Base-by-base conservation (phyloP, 331 rosid genomes). In the Pyrus hybrid region DNA sequence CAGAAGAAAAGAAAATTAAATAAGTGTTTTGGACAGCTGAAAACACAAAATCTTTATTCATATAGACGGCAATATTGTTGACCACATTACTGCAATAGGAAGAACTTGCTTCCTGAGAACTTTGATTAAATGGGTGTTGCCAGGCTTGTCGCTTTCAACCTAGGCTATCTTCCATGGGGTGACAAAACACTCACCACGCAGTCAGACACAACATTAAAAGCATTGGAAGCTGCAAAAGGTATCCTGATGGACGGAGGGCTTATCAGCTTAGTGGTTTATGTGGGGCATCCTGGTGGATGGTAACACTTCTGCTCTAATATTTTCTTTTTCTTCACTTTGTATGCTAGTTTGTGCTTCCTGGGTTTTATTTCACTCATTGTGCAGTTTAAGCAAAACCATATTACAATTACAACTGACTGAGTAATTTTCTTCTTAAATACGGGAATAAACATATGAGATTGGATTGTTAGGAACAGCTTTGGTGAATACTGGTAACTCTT, bases 211-310 rank as follows among this genome's bases (percentile, higher is more conserved):
- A 88, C 98, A 70, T 65, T 84, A 61, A 77, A 75, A 61, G 98
- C 95, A 62, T 73, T 93, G 63, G 93, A 87, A 88, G 92, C 87
- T 86, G 93, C 98, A 22, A 23, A 76, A 77, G 77, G 82, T 81
- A 81, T 88, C 43, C 58, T 91, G 51, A 70, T 77, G 57, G 88
- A 88, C 0, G 88, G 92, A 80, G 98, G 98, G 23, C 93, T 93
- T 70, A 90, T 93, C 85, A 91, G 98, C 86, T 62, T 90, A n/a
- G 94, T 85, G 71, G 93, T 87, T 77, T 93, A 93, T 53, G 87
- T 91, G 67, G 98, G 98, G 58, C 97, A 93, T 82, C 93, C 93
- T 11, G 98, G 98, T 45, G 98, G 98, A 83, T 7, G 87, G 96
- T 91, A 84, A 88, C 76, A 25, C 65, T 81, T 78, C 80, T 72